These are phyloP conservation scores for Lipomyces yamanashiensis DNA, from an alignment of 805 yeast species.

Conservation along the genomic window DNA sequence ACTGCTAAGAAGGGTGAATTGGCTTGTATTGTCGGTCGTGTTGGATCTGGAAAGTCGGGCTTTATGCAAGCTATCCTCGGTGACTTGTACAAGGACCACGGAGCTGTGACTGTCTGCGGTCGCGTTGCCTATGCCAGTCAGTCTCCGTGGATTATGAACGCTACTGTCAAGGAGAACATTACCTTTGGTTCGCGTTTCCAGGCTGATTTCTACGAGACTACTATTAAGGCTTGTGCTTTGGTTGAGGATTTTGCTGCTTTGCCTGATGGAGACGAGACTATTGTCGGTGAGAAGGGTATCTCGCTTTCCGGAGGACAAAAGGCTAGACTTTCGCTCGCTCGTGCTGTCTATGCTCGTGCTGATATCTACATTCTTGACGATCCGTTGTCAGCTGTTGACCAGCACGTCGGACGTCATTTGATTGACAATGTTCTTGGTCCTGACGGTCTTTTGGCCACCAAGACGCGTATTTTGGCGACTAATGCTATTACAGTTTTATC, in stretches of 20 bases:
- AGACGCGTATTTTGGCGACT: slow-evolving; percentile 81
- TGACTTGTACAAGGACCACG: slow-evolving; percentile 75
- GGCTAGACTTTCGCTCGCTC: slow-evolving; percentile 90
- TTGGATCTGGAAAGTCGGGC: slow-evolving; percentile 90
- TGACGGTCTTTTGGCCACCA: slow-evolving; percentile 71
- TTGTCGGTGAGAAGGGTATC: slow-evolving; percentile 97
- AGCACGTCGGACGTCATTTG: slow-evolving; percentile 89
- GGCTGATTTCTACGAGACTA: slow-evolving; percentile 75
- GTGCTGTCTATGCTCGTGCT: slow-evolving; percentile 94
- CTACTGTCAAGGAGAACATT: slow-evolving; percentile 87
- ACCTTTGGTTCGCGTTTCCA: slow-evolving; percentile 87
- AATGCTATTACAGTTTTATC: slow-evolving; percentile 82
- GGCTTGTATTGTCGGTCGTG: slow-evolving; percentile 84
- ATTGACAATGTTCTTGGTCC: slow-evolving; percentile 83
- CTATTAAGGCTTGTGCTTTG: slow-evolving; percentile 87
- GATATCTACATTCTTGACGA: slow-evolving; percentile 91
- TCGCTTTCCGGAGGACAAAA: slow-evolving; percentile 97
- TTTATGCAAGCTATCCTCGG: slow-evolving; percentile 80
- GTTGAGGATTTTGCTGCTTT: slow-evolving; percentile 74
- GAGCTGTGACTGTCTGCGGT: slow-evolving; percentile 74
- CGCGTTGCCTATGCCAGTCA: slow-evolving; percentile 88
- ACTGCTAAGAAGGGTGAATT: slow-evolving; percentile 74
- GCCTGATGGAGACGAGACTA: slow-evolving; percentile 88
- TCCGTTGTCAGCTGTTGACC: slow-evolving; percentile 95
- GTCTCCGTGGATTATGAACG: slow-evolving; percentile 97